Evolutionary conservation across 2,329 filamentous ascomycete species (phyloP).

Genomic region (Ophiostoma ips): DNA sequence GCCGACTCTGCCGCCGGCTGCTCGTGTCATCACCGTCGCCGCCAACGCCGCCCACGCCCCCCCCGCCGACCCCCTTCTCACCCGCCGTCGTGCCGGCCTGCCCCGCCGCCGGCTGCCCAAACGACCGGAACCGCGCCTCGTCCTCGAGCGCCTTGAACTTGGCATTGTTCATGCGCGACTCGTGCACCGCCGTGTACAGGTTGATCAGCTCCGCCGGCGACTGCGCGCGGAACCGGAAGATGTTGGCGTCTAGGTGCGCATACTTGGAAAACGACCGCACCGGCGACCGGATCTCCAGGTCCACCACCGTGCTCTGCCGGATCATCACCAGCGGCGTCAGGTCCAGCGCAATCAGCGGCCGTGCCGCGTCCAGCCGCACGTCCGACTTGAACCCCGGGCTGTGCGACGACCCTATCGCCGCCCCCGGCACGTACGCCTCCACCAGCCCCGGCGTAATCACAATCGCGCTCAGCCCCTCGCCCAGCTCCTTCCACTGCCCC

Average conservation of each 20-base stretch:
- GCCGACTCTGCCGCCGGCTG: constrained; percentile 32
- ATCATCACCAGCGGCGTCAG: constrained; percentile 85
- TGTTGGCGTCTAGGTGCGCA: constrained; percentile 47
- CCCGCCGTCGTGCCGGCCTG: too few species aligned
- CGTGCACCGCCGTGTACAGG: constrained; percentile 77
- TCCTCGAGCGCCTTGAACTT: constrained; percentile 62
- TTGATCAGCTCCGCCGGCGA: constrained; percentile 64
- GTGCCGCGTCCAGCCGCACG: constrained; percentile 19
- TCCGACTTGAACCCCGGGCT: constrained; percentile 12
- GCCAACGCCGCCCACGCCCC: too few species aligned
- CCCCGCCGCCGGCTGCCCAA: constrained; percentile 39
- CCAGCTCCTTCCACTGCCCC: constrained; percentile 46
- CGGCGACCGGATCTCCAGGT: constrained; percentile 85
- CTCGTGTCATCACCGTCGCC: constrained; percentile 25
- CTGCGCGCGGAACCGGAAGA: constrained; percentile 81
- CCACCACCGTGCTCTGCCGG: constrained; percentile 77
- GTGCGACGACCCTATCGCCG: background rate
- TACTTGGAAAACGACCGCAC: constrained; percentile 60
- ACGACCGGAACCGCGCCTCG: constrained; percentile 58
- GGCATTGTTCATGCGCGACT: constrained; percentile 80
- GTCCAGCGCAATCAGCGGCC: constrained; percentile 56
- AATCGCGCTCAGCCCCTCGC: constrained; percentile 37
- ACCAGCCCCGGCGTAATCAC: constrained; percentile 44
- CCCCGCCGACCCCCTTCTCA: too few species aligned
- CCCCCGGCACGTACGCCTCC: constrained; percentile 25